Base-by-base conservation (phyloP, 2,329 filamentous ascomycete genomes). In the Orbilia blumenaviensis region DNA sequence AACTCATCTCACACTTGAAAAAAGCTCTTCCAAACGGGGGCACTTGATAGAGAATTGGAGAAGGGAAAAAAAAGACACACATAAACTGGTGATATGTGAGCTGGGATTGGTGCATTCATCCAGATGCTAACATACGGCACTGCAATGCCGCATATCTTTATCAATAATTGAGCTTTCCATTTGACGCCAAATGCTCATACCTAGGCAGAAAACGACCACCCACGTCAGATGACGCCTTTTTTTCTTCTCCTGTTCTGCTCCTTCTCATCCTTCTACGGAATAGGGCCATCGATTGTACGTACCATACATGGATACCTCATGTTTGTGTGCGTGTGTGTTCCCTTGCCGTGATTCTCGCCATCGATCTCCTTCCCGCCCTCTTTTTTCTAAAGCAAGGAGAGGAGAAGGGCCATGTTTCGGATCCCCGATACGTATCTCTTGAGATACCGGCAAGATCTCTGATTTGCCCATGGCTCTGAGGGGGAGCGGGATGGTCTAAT, bases 1-100 rank as follows among this genome's bases (percentile, higher is more conserved):
- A 67, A 36, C 32, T 21, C 10, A 54, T 68, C 52, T 46, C 44
- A 54, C 56, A 52, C 69, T 73, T 48, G 61, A 66, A 66, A 66
- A 52, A 46, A 16, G 50, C 46, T 18, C 61, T 54, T 58, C 63
- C 36, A 50, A 68, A 75, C 38, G 29, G 52, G 54, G 71, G 46
- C 27, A 68, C 63, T 58, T 54, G 38, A 25, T 25, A 60, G 71
- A 75, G 63, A 75, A 68, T n/a, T n/a, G n/a, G n/a, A n/a, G n/a
- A n/a, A n/a, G n/a, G n/a, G n/a, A n/a, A n/a, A n/a, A n/a, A n/a
- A n/a, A n/a, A n/a, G n/a, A n/a, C n/a, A n/a, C n/a, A n/a, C n/a
- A n/a, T n/a, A n/a, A 63, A 63, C 18, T 7, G 23, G 16, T 5
- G 23, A 36, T 36, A 38, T 21, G 52, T 38, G 52, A 38, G 38